Conservation (phyloP, 1,284 basidiomycete species). For the Sanghuangporus baumii region DNA sequence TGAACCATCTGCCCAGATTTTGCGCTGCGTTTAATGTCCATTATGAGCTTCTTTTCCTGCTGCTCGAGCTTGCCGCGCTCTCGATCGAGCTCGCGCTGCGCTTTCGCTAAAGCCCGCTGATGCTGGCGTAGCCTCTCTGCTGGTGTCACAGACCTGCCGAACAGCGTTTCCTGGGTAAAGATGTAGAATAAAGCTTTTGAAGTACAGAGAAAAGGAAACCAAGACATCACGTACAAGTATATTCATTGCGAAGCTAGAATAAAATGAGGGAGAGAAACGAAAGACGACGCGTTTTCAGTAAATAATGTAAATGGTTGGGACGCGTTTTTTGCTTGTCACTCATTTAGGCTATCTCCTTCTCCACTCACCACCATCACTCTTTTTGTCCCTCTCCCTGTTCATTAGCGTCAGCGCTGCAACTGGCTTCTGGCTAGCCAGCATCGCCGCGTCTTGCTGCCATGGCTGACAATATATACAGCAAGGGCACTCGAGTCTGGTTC, state of each 20-base stretch:
- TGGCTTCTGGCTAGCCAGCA: not conserved
- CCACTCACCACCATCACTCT: not conserved
- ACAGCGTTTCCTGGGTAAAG: slow-evolving; percentile 77
- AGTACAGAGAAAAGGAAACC: not conserved
- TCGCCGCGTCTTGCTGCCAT: slow-evolving; percentile 33
- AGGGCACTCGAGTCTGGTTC: slow-evolving; percentile 83
- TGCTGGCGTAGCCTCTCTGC: slow-evolving; percentile 95
- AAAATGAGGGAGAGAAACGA: not conserved
- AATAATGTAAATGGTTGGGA: no score
- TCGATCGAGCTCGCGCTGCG: slow-evolving; percentile 94
- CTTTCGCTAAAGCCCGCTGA: slow-evolving; percentile 92
- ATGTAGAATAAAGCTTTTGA: not conserved
- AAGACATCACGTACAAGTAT: not conserved
- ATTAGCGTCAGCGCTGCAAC: not conserved
- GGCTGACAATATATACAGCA: slow-evolving; percentile 85
- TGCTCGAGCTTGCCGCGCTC: slow-evolving; percentile 93
- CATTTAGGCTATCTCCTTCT: not conserved
- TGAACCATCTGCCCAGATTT: slow-evolving; percentile 91
- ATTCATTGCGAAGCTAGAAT: not conserved
- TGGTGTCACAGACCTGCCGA: slow-evolving; percentile 90
- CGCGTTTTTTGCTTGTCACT: not conserved
- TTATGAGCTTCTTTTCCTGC: slow-evolving; percentile 90
- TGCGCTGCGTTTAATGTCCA: slow-evolving; percentile 95
- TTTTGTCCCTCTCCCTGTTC: not conserved
- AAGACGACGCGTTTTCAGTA: not conserved